Base-by-base conservation (phyloP, 2,329 filamentous ascomycete genomes). In the Fusarium torreyae region DNA sequence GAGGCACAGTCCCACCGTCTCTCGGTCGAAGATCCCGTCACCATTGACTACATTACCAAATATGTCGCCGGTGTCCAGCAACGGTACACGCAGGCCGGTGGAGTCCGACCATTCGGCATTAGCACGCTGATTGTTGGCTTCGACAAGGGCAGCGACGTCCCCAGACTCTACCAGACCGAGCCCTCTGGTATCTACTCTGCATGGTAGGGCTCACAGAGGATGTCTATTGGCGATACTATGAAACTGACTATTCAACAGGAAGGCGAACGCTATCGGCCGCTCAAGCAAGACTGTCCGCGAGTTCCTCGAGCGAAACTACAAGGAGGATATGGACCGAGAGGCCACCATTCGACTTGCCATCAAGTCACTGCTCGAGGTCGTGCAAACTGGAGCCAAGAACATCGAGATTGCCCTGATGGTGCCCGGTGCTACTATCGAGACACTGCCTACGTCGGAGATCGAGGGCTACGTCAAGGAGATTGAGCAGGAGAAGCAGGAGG, bases 361-460 rank as follows among this genome's bases (percentile, higher is more conserved):
- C 86, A 99, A 99, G 87, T 99, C 96, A 39, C 88, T 99, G 70
- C 86, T 99, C 65, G 96, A 99, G 82, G 96, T 99, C 55, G 96
- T 99, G 67, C 96, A 99, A 84, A 99, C 96, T 4, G 96, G 96
- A 69, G 96, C 96, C 54, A 99, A 99, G 90, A 99, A 99, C 83
- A 99, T 99, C 77, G 96, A 99, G 85, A 98, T 99, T 77, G 96
- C 97, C 61, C 91, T 99, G 78, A 98, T 98, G 94, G 93, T 94
- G 9, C 94, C 96, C 8, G 94, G 94, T 53, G 94, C 97, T 86
- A 81, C 87, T 17, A 89, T 99, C 69, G 94, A 98, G 86, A 94
- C 97, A 90, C 88, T 99, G 74, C 93, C 94, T 4, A 92, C 95
- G 33, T 95, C 98, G 81, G 93, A 97, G 77, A 99, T 99, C 77